These are phyloP conservation scores for Emmonsia crescens DNA, from an alignment of 2,329 filamentous ascomycete genomes.

Conservation along the genomic window DNA sequence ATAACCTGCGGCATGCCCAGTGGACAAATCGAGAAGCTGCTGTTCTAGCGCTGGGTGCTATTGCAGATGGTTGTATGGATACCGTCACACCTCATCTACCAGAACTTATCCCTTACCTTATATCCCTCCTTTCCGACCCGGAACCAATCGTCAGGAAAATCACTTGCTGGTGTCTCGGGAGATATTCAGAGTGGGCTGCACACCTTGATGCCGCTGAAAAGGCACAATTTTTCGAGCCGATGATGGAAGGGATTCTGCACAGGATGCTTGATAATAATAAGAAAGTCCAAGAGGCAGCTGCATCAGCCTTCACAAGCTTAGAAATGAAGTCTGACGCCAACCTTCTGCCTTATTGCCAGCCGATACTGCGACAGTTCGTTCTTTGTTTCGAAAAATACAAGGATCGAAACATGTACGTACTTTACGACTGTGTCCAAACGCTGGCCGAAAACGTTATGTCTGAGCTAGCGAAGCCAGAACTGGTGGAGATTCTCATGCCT, in stretches of 20 bases:
- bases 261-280: slow-evolving; percentile 98
- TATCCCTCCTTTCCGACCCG: slow-evolving; percentile 69
- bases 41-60: slow-evolving; percentile 84
- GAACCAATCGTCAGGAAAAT: slow-evolving; percentile 93
- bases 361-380: slow-evolving; percentile 87
- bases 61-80: slow-evolving; percentile 87
- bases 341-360: slow-evolving; percentile 73
- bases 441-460: slow-evolving; percentile 83
- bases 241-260: slow-evolving; percentile 91
- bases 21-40: slow-evolving; percentile 92
- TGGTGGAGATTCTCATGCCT: slow-evolving; percentile 85
- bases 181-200: slow-evolving; percentile 88
- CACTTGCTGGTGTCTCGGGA: slow-evolving; percentile 91
- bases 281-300: slow-evolving; percentile 91
- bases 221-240: slow-evolving; percentile 74
- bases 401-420: slow-evolving; percentile 96
- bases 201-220: slow-evolving; percentile 59
- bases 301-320: slow-evolving; percentile 89
- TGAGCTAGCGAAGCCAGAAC: slow-evolving; percentile 64
- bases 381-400: slow-evolving; percentile 91
- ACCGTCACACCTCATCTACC: slow-evolving; percentile 84
- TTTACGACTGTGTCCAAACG: slow-evolving; percentile 97
- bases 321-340: slow-evolving; percentile 83
- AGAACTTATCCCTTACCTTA: slow-evolving; percentile 79
- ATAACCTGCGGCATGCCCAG: slow-evolving; percentile 75